Evolutionary conservation across 441 rosid species (phyloP).

Genomic region (Biscutella laevigata): DNA sequence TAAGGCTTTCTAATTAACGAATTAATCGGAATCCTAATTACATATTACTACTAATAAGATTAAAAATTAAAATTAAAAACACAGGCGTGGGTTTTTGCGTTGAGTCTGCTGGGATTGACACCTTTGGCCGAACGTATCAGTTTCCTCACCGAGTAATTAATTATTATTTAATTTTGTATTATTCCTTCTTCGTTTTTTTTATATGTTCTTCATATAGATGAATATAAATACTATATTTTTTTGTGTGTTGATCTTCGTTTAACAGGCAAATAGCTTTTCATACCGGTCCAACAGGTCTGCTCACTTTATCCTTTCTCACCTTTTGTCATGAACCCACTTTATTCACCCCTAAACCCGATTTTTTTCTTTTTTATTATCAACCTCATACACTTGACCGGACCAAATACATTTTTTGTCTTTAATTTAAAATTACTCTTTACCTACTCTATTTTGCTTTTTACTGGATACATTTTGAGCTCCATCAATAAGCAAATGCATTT

Average conservation of each 20-base stretch:
- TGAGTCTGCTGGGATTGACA: constrained; percentile 69
- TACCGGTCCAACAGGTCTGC: constrained; percentile 86
- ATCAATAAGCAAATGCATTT: too few species aligned
- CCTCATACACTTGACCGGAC: too few species aligned
- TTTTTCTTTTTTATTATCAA: too few species aligned
- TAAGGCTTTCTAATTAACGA: constrained; percentile 16
- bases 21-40: background rate
- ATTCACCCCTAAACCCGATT: too few species aligned
- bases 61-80: background rate
- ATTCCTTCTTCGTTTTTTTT: too few species aligned
- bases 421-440: too few species aligned
- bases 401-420: too few species aligned
- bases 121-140: constrained; percentile 89
- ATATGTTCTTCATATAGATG: too few species aligned
- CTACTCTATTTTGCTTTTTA: too few species aligned
- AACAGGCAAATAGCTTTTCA: constrained; percentile 73
- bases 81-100: constrained; percentile 68
- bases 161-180: background rate
- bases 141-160: constrained; percentile 76
- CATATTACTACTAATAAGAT: background rate
- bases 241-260: background rate
- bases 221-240: background rate
- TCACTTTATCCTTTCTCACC: too few species aligned
- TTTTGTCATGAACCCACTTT: too few species aligned
- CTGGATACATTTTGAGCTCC: too few species aligned